phyloP scores from a whole-genome alignment of 768 basidiomycete genomes.

The Panellus pusillus region DNA sequence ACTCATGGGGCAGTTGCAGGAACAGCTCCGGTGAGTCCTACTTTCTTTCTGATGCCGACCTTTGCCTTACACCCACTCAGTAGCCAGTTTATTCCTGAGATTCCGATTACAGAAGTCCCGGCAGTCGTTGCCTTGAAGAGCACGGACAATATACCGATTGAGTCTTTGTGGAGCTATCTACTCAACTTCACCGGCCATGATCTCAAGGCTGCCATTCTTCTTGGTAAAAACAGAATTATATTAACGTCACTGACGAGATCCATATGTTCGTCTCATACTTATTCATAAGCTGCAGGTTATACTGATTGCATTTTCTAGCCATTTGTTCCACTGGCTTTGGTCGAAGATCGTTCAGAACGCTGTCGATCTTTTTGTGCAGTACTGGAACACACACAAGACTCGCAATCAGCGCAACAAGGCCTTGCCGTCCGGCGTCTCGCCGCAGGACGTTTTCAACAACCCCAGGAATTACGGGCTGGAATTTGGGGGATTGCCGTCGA shows the following conservation, averaged over 20 bases:
- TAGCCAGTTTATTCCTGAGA: too few relatives aligned
- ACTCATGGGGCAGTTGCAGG: conserved; percentile 8
- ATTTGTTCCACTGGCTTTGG: conserved; percentile 30
- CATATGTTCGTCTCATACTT: too few relatives aligned
- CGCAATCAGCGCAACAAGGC: conserved; percentile 7
- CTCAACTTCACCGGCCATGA: conserved; percentile 16
- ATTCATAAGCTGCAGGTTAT: too few relatives aligned
- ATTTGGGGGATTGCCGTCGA: conserved; percentile 1
- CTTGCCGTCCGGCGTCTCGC: conserved; percentile 15
- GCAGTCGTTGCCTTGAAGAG: conserved; percentile 23
- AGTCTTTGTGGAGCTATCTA: conserved; percentile 27
- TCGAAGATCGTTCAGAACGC: conserved; percentile 22
- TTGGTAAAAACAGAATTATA: conserved; percentile 7
- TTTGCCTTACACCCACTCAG: too few relatives aligned
- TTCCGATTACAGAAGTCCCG: conserved; percentile 10
- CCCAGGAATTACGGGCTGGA: conserved; percentile 13
- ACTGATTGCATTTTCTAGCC: conserved; percentile 8
- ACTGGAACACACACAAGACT: conserved; percentile 25
- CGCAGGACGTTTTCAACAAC: conserved; percentile 7
- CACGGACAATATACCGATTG: conserved; percentile 26
- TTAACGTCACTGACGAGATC: not conserved
- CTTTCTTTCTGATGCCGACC: too few relatives aligned
- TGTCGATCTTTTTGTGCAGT: conserved; percentile 23
- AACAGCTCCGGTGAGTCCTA: conserved; percentile 2
- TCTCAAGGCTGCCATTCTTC: conserved; percentile 14